Evolutionary conservation across 2,329 filamentous ascomycete genomes (phyloP).

Genomic region (Fusarium sambucinum): DNA sequence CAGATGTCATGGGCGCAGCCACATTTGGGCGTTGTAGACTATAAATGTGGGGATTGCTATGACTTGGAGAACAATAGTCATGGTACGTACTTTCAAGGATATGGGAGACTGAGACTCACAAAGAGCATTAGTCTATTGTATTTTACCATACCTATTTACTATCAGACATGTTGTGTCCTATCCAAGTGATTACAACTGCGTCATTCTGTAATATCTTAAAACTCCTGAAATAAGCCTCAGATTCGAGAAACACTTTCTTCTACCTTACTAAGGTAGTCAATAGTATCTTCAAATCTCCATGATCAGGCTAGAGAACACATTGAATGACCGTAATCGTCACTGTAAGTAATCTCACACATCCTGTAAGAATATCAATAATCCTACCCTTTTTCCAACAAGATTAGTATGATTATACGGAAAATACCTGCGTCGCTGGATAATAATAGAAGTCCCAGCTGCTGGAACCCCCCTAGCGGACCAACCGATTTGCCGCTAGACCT

Average conservation of each 20-base stretch:
- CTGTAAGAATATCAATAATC: not conserved
- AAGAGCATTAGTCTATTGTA: not conserved
- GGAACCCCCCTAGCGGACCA: conserved; percentile 1
- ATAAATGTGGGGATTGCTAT: conserved; percentile 8
- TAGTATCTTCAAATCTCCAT: not conserved
- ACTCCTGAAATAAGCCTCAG: not conserved
- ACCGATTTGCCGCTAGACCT: conserved; percentile 36
- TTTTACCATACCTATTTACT: too few relatives aligned
- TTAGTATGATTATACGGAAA: not conserved
- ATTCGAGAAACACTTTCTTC: not conserved
- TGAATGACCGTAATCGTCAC: too few relatives aligned
- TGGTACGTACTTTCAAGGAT: conserved; percentile 7
- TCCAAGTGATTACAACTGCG: not conserved
- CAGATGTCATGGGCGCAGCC: conserved; percentile 30
- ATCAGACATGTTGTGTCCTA: too few relatives aligned
- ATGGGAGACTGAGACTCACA: not conserved
- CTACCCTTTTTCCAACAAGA: not conserved
- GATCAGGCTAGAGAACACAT: not conserved
- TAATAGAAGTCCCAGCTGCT: conserved; percentile 5
- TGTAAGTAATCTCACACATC: not conserved
- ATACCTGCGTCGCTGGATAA: not conserved
- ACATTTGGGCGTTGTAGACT: conserved; percentile 32
- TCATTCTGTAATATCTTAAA: not conserved
- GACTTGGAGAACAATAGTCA: not conserved
- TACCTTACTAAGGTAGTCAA: too few relatives aligned